Conservation (phyloP, 768 basidiomycete genomes). For the Daedaleopsis nitida region DNA sequence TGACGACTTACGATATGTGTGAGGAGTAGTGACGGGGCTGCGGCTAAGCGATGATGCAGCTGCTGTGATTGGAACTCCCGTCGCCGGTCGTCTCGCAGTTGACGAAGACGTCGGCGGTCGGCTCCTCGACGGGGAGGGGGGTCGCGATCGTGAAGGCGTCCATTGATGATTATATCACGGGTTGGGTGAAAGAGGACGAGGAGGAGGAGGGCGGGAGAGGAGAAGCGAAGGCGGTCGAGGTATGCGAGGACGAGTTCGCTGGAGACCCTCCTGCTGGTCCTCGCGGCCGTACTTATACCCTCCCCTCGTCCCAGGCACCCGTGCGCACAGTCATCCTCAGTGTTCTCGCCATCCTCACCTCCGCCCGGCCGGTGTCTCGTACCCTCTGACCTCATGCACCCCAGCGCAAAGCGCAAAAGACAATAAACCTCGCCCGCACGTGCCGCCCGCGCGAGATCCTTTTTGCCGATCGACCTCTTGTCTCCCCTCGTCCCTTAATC, state of each 20-base stretch:
- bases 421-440: slow-evolving; percentile 1
- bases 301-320: neutral
- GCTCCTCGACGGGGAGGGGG: slow-evolving; percentile 21
- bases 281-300: slow-evolving; percentile 5
- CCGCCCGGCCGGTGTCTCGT: neutral
- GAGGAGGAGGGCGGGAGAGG: neutral
- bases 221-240: neutral
- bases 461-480: neutral
- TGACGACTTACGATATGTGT: neutral
- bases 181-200: neutral
- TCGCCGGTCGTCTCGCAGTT: slow-evolving; percentile 14
- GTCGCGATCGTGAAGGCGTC: slow-evolving; percentile 25
- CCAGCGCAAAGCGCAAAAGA: neutral
- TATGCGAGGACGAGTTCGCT: slow-evolving; percentile 10
- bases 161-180: slow-evolving; percentile 9
- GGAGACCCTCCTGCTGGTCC: neutral
- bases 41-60: slow-evolving; percentile 20
- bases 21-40: neutral
- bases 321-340: neutral
- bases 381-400: neutral
- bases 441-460: slow-evolving; percentile 7
- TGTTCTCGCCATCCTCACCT: neutral
- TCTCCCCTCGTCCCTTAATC: neutral
- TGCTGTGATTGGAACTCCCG: slow-evolving; percentile 5
- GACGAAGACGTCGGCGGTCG: slow-evolving; percentile 12